Conservation (phyloP, 768 basidiomycete species). For the Pleurotus cornucopiae region DNA sequence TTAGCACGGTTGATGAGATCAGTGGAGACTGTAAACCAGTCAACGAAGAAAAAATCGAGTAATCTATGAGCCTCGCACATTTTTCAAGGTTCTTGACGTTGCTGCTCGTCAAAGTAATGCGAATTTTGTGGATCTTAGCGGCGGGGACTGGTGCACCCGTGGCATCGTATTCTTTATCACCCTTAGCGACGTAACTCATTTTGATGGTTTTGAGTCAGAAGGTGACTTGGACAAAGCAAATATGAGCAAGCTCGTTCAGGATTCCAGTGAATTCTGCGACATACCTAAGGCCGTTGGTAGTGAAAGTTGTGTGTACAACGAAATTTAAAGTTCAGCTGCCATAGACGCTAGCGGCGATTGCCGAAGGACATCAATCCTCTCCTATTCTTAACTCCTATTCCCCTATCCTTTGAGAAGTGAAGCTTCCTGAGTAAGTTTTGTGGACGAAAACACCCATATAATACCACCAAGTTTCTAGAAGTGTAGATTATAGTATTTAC, state of each 20-base stretch:
- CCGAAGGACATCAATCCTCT: not conserved
- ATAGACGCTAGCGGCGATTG: not conserved
- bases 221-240: constrained; percentile 52
- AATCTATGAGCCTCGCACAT: constrained; percentile 46
- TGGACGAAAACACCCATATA: too few relatives aligned
- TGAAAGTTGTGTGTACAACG: constrained; percentile 8
- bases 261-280: not conserved
- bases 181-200: constrained; percentile 99
- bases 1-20: constrained; percentile 99
- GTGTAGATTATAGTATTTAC: too few relatives aligned
- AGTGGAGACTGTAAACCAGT: constrained; percentile 65
- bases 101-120: constrained; percentile 97
- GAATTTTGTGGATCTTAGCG: constrained; percentile 97
- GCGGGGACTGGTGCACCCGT: constrained; percentile 79
- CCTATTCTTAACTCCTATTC: too few relatives aligned
- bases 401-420: too few relatives aligned
- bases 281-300: constrained; percentile 12
- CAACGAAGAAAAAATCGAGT: not conserved
- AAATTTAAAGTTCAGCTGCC: constrained; percentile 6
- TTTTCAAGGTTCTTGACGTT: constrained; percentile 99
- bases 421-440: too few relatives aligned
- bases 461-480: too few relatives aligned
- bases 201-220: constrained; percentile 63
- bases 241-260: too few relatives aligned
- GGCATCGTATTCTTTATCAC: constrained; percentile 96